Percentiles rank a stretch among this genome's conserved stretches.
Evolutionary conservation across 192 early-diverging fungal species (phyloP).

Genomic region (Gryganskiella cystojenkinii): DNA sequence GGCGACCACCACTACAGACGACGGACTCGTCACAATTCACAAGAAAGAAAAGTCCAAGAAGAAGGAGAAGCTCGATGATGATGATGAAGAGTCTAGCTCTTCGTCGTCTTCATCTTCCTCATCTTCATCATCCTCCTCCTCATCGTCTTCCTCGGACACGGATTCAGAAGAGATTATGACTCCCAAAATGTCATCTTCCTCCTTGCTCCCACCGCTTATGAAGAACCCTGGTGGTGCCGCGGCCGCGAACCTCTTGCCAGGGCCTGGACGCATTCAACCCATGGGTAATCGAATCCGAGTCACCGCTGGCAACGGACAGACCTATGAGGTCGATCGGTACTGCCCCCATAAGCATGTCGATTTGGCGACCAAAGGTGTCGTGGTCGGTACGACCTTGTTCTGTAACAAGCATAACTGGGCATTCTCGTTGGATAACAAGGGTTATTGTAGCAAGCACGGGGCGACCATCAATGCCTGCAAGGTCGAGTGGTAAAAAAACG

Average conservation of each 20-base stretch:
- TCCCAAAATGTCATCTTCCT: constrained; percentile 9
- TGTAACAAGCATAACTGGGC: constrained; percentile 64
- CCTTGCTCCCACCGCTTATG: constrained; percentile 5
- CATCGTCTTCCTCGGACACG: constrained; percentile 29
- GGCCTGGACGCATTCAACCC: constrained; percentile 37
- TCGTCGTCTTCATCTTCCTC: constrained; percentile 29
- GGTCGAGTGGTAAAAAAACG: constrained; percentile 59
- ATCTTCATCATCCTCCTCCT: constrained; percentile 19
- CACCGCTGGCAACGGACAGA: constrained; percentile 52
- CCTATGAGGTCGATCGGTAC: constrained; percentile 65
- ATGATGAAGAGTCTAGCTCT: constrained; percentile 11
- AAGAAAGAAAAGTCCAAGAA: constrained; percentile 9
- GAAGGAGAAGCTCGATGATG: not conserved
- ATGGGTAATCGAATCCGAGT: constrained; percentile 59
- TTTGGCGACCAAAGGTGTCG: constrained; percentile 58
- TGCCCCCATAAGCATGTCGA: constrained; percentile 64
- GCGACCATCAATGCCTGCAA: constrained; percentile 57
- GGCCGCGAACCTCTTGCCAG: constrained; percentile 25
- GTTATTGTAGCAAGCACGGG: constrained; percentile 48
- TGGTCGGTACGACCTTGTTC: constrained; percentile 59
- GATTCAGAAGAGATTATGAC: constrained; percentile 23
- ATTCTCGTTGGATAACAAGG: constrained; percentile 52
- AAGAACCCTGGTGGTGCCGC: constrained; percentile 26
- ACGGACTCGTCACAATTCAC: constrained; percentile 29
- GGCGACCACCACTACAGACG: constrained; percentile 2